Conservation (phyloP, 768 basidiomycete genomes). For the Sarcomyxa edulis region DNA sequence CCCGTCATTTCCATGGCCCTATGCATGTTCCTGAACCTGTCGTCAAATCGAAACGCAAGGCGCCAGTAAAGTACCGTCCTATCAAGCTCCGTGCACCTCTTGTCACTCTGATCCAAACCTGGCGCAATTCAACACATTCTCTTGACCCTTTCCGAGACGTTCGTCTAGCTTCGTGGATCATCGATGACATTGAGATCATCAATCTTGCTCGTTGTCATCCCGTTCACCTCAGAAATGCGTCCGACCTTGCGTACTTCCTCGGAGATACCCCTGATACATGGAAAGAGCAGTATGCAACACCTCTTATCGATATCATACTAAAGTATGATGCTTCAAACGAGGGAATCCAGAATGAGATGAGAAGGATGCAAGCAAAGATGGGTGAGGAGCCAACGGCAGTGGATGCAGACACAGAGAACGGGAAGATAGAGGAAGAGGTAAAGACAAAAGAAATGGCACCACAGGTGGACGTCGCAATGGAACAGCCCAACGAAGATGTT, state of each 20-base stretch:
- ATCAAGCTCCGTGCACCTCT: neutral
- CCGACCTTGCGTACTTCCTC: neutral
- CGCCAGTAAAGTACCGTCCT: neutral
- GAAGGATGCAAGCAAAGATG: too few species aligned
- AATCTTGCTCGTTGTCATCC: neutral
- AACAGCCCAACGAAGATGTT: too few species aligned
- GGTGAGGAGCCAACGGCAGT: too few species aligned
- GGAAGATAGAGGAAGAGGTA: too few species aligned
- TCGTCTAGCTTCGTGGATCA: neutral
- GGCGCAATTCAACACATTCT: neutral
- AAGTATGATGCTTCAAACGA: neutral
- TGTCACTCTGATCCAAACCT: neutral
- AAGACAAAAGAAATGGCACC: too few species aligned
- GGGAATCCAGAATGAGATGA: too few species aligned
- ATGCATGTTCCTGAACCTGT: too few species aligned
- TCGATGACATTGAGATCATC: conserved; percentile 1
- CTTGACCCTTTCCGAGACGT: neutral
- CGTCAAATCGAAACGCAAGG: neutral
- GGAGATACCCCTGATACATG: neutral
- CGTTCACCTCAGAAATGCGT: neutral
- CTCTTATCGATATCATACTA: neutral
- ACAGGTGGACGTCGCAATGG: too few species aligned
- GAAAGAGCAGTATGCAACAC: neutral
- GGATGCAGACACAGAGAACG: too few species aligned
- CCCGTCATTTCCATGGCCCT: too few species aligned